Evolutionary conservation across 202 grass and related monocot genomes (phyloP), one percentile per base, ranked within the genome.

Genomic region (Schoenoplectus triqueter): DNA sequence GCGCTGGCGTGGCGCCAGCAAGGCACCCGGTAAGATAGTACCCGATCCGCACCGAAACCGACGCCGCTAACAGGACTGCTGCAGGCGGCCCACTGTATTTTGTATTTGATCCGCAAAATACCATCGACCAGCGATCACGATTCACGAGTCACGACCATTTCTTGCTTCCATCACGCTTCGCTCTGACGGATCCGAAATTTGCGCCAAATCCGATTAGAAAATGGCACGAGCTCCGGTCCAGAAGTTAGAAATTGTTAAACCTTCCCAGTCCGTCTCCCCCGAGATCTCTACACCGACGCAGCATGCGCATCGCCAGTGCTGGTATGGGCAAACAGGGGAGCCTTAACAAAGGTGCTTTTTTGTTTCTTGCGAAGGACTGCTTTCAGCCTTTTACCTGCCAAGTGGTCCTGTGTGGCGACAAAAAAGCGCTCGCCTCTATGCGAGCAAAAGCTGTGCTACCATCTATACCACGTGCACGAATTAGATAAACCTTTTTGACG

Each of bases 131-230:
- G 31, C 31, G 31, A 31, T 31, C 31, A 31, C 31, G 31, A 31
- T 31, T 31, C 31, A 31, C 31, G 31, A 31, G 31, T 31, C 31
- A 31, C 31, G 31, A 31, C 31, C 31, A 31, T 31, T 31, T 31
- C 31, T 31, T 31, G 31, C 31, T 31, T 31, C 31, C 31, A 31
- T 41, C 65, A 5, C 6, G 1, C 8, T 67, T 11, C 22, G 21
- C 10, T 60, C 56, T 18, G 42, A 46, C 68, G 68, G 68, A 71
- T 71, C 68, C 68, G 68, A 7, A 47, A 71, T 71, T 47, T 71
- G 42, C 68, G 68, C 68, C 6, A 17, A 15, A 46, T 9, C 68
- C 68, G 44, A 70, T 70, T 15, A 22, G 6, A 22, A 65, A 65
- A 9, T 0, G 18, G 19, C 19, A 20, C 64, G 22, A 67, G 64